phyloP scores from a whole-genome alignment of 371 early-diverging fungal genomes.

The Rhizopus arrhizus region DNA sequence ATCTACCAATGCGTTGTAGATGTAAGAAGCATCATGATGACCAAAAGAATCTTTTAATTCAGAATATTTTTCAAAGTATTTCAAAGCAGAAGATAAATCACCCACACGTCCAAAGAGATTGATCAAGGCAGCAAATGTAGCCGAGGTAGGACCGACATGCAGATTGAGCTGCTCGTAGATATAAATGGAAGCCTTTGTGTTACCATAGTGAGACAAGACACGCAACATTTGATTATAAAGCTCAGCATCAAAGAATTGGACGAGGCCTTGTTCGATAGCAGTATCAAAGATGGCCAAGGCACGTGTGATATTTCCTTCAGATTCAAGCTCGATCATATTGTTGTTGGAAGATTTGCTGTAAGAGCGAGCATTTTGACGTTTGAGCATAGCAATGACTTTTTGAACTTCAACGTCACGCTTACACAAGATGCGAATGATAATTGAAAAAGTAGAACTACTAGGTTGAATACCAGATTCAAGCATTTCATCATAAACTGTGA shows the following conservation, averaged over 20 bases:
- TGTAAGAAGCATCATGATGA: slow-evolving; percentile 47
- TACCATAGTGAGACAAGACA: slow-evolving; percentile 52
- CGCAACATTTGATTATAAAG: slow-evolving; percentile 51
- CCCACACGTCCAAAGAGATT: slow-evolving; percentile 54
- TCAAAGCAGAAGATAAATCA: slow-evolving; percentile 38
- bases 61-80: slow-evolving; percentile 40
- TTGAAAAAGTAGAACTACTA: slow-evolving; percentile 43
- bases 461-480: slow-evolving; percentile 38
- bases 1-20: slow-evolving; percentile 56
- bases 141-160: slow-evolving; percentile 35
- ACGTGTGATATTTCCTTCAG: slow-evolving; percentile 40
- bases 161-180: slow-evolving; percentile 42
- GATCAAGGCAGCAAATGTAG: slow-evolving; percentile 56
- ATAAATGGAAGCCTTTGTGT: slow-evolving; percentile 35
- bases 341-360: slow-evolving; percentile 13
- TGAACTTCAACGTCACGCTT: slow-evolving; percentile 57
- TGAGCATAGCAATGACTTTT: slow-evolving; percentile 48
- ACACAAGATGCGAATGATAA: slow-evolving; percentile 47
- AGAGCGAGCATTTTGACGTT: slow-evolving; percentile 41
- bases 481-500: slow-evolving; percentile 54
- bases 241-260: slow-evolving; percentile 45
- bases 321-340: slow-evolving; percentile 36
- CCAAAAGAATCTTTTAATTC: slow-evolving; percentile 25
- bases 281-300: slow-evolving; percentile 44
- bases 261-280: slow-evolving; percentile 26